Conservation (phyloP, 148 eudicot genomes). For the Vaccinium darrowii region DNA sequence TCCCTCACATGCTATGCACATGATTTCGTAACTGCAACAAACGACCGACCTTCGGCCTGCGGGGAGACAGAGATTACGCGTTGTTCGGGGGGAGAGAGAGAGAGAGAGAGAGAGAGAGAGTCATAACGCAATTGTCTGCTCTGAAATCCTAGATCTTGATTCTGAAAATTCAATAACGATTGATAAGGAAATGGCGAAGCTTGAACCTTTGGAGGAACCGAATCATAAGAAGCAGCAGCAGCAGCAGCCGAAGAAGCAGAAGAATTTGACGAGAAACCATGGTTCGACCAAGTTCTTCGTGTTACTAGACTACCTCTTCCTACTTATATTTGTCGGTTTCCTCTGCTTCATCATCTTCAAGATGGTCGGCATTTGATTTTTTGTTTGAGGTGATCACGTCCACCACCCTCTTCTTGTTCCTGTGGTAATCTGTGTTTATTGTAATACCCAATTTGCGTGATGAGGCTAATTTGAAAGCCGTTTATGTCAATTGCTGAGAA, state of each 20-base stretch:
- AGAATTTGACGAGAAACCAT: slow-evolving; percentile 32
- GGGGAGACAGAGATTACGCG: neutral
- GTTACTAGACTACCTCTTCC: slow-evolving; percentile 55
- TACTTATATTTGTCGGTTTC: slow-evolving; percentile 51
- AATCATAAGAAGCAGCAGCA: neutral
- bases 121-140: neutral
- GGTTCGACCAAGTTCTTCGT: slow-evolving; percentile 49
- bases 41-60: neutral
- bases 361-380: slow-evolving; percentile 13
- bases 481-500: neutral
- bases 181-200: slow-evolving; percentile 34
- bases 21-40: neutral
- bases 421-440: neutral
- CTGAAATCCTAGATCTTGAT: slow-evolving; percentile 7
- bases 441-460: neutral
- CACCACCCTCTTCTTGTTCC: neutral
- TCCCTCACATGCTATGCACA: neutral
- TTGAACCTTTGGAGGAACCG: slow-evolving; percentile 35
- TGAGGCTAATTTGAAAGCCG: neutral
- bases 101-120: neutral
- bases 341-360: slow-evolving; percentile 53
- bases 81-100: neutral
- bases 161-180: neutral
- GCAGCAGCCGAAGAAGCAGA: slow-evolving; percentile 17
- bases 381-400: neutral